A percentile compares a stretch with the other conserved stretches of the same genome.
These are phyloP conservation scores for Lentinula boryana DNA, from an alignment of 768 basidiomycete species.

Conservation along the genomic window DNA sequence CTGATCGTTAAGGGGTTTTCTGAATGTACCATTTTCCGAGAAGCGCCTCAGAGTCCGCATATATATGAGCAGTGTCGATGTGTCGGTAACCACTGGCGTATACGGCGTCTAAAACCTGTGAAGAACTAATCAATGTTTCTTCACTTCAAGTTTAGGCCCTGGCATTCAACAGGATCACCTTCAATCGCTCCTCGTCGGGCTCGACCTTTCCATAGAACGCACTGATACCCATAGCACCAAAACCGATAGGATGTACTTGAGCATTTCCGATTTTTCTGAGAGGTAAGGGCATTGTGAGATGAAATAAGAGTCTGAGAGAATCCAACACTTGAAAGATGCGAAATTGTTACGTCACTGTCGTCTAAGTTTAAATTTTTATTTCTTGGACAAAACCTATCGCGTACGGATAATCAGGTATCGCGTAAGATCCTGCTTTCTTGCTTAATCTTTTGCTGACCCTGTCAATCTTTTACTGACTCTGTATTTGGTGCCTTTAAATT, in stretches of 20 bases:
- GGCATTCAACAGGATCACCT: not conserved
- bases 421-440: too few species aligned
- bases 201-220: conserved; percentile 13
- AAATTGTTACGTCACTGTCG: too few species aligned
- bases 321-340: too few species aligned
- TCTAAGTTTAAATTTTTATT: too few species aligned
- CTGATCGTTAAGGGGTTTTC: not conserved
- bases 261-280: conserved; percentile 14
- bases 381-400: too few species aligned
- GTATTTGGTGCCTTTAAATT: too few species aligned
- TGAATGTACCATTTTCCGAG: conserved; percentile 35
- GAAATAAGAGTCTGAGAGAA: too few species aligned
- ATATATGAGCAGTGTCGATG: conserved; percentile 47
- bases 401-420: too few species aligned
- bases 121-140: not conserved
- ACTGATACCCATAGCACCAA: conserved; percentile 25
- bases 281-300: not conserved
- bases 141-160: not conserved
- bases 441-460: too few species aligned
- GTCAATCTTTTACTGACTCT: too few species aligned
- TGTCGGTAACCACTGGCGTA: conserved; percentile 14
- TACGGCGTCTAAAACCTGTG: conserved; percentile 31
- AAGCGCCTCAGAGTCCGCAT: conserved; percentile 36
- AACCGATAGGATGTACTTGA: conserved; percentile 21
- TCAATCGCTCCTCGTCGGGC: conserved; percentile 15